Evolutionary conservation across 225 moss, liverwort and hornwort species (phyloP), one percentile per base, ranked within the genome.

Genomic region (Takakia lepidozioides): DNA sequence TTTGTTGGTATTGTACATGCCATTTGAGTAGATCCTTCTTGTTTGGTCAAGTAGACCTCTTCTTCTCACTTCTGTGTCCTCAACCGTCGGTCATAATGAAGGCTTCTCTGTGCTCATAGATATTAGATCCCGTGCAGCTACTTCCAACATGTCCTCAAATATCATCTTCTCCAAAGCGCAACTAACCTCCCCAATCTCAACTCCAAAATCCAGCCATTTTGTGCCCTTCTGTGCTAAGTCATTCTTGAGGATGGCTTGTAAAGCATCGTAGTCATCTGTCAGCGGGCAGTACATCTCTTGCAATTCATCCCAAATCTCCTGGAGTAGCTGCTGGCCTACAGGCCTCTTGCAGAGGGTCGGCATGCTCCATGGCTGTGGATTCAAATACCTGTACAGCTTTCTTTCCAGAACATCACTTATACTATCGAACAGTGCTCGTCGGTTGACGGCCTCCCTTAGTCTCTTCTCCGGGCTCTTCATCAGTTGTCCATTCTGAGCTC

Each of bases 281-380:
- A 63, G 47, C 23, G 55, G 60, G 44, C 55, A 22, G 8, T 53
- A 52, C 30, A 69, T 52, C 15, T 43, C 19, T 30, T 61, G 60
- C 14, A 74, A 30, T 45, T 74, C 74, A 17, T 55, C 64, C 74
- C 68, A 74, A 27, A 74, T 60, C 47, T 69, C 74, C 43, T 61
- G 55, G 29, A 74, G 48, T 22, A 74, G 64, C 24, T 48, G 30
- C 10, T 34, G 49, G 48, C 74, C 74, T 42, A 20, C 48, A 11
- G 74, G 69, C 47, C 62, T 69, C 57, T 50, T 65, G 3, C 46
- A 46, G 23, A 74, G 45, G 8, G 32, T 43, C 25, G 51, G 57
- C 25, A 61, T 35, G 43, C 60, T 59, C 69, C 69, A 69, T 20
- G 74, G 69, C 44, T 69, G 68, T 11, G 69, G 59, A 19, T 68